Conservation (phyloP, 2,329 filamentous ascomycete genomes). For the Plenodomus biglobosus region DNA sequence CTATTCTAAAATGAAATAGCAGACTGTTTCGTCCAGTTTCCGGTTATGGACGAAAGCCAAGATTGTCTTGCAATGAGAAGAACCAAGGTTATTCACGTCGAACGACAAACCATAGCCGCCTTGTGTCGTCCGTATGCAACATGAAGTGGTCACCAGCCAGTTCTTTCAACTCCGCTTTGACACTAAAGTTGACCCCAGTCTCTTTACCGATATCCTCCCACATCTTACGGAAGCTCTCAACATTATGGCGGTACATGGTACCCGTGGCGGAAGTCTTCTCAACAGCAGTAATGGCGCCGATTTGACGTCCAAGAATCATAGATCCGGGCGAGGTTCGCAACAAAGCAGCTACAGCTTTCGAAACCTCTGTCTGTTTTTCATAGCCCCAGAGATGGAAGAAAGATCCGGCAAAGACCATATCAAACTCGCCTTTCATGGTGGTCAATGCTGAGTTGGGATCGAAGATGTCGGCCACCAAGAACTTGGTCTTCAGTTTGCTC, state of each 20-base stretch:
- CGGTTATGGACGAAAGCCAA: too few species aligned
- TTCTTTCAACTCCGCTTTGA: constrained; percentile 19
- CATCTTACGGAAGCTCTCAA: constrained; percentile 38
- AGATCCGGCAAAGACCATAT: constrained; percentile 46
- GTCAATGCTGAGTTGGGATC: constrained; percentile 30
- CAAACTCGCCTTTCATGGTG: constrained; percentile 32
- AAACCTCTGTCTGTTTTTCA: constrained; percentile 36
- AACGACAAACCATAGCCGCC: constrained; percentile 26
- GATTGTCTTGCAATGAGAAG: too few species aligned
- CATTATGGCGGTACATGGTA: constrained; percentile 39
- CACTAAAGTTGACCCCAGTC: constrained; percentile 29
- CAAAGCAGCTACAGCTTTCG: constrained; percentile 37
- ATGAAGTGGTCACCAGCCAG: constrained; percentile 10
- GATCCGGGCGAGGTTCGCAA: constrained; percentile 46
- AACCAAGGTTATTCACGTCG: constrained; percentile 17
- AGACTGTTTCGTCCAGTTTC: too few species aligned
- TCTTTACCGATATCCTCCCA: constrained; percentile 44
- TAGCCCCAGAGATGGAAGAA: constrained; percentile 49
- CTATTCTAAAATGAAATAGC: too few species aligned
- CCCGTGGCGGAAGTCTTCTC: constrained; percentile 18
- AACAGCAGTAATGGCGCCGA: constrained; percentile 41
- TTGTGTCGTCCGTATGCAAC: constrained; percentile 16
- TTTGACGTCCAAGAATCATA: constrained; percentile 57
- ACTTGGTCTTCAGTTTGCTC: constrained; percentile 49
- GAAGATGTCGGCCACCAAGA: constrained; percentile 56